Evolutionary conservation across 345 rosid genomes (phyloP).

Genomic region (Populus ilicifolia): DNA sequence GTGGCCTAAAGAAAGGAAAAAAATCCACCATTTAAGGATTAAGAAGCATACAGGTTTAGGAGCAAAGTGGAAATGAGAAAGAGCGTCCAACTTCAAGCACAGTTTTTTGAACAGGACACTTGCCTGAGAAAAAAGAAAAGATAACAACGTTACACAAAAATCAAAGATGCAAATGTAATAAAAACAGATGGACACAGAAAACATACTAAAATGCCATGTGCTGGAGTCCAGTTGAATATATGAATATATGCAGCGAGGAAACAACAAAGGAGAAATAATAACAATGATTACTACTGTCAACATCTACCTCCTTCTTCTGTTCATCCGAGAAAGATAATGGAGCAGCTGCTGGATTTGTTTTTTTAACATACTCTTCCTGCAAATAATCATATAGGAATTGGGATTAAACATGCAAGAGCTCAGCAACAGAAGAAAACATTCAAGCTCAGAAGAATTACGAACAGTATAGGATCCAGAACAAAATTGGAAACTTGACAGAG

Average conservation of each 20-base stretch:
- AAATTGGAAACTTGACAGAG: neutral
- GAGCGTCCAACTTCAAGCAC: constrained; percentile 92
- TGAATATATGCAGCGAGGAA: neutral
- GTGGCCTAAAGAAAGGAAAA: neutral
- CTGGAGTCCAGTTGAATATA: neutral
- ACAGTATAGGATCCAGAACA: neutral
- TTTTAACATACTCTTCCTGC: constrained; percentile 79
- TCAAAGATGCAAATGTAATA: neutral
- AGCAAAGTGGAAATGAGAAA: constrained; percentile 92
- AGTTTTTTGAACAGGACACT: constrained; percentile 69
- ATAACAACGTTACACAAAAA: constrained; percentile 10
- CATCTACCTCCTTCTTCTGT: constrained; percentile 69
- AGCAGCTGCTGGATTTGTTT: constrained; percentile 61
- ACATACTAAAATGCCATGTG: neutral
- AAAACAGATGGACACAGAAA: neutral
- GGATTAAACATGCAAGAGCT: neutral
- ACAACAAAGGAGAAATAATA: neutral
- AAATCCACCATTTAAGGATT: constrained; percentile 5
- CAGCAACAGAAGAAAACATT: neutral
- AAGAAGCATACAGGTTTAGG: constrained; percentile 82
- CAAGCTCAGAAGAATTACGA: neutral
- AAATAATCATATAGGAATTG: constrained; percentile 20
- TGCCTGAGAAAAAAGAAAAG: constrained; percentile 47
- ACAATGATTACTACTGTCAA: neutral
- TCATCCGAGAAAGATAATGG: constrained; percentile 76